phyloP scores from a whole-genome alignment of 2,329 filamentous ascomycete genomes.

The Colletotrichum tanaceti region DNA sequence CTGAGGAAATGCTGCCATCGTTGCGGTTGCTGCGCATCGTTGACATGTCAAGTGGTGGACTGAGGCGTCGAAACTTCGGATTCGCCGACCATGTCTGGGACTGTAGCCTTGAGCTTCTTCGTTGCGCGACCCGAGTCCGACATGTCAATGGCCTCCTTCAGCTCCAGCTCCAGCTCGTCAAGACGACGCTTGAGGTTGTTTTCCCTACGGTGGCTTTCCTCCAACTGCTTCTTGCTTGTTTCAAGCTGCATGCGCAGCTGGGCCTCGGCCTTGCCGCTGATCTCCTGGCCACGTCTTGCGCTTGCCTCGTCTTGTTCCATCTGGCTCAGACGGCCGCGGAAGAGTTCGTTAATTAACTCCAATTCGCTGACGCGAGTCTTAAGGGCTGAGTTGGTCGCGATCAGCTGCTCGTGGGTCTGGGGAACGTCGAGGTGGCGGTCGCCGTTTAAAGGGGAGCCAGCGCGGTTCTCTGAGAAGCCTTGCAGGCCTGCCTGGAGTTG shows the following conservation, averaged over 20 bases:
- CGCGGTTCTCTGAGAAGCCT: slow-evolving; percentile 65
- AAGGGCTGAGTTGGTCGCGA: slow-evolving; percentile 84
- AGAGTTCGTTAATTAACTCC: slow-evolving; percentile 91
- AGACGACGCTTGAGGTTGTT: slow-evolving; percentile 84
- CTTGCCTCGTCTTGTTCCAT: slow-evolving; percentile 81
- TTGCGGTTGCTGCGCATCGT: not conserved
- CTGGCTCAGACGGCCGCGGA: slow-evolving; percentile 80
- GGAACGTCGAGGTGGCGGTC: slow-evolving; percentile 76
- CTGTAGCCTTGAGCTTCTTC: slow-evolving; percentile 38
- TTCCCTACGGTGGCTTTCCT: slow-evolving; percentile 82
- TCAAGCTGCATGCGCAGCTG: slow-evolving; percentile 69
- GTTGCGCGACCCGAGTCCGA: slow-evolving; percentile 32
- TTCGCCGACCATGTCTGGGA: slow-evolving; percentile 29
- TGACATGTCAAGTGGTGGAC: slow-evolving; percentile 23
- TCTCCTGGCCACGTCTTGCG: slow-evolving; percentile 70
- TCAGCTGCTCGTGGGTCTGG: slow-evolving; percentile 82
- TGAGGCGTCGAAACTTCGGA: slow-evolving; percentile 39
- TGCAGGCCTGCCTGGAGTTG: slow-evolving; percentile 70
- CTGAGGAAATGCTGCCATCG: not conserved
- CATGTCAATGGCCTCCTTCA: slow-evolving; percentile 49
- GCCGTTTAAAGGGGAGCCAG: slow-evolving; percentile 62
- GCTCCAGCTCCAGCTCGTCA: slow-evolving; percentile 78
- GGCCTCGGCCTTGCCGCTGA: slow-evolving; percentile 66
- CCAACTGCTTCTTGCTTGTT: slow-evolving; percentile 66
- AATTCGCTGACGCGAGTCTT: slow-evolving; percentile 96